Percentiles rank a stretch among this genome's conserved stretches.
phyloP scores from a whole-genome alignment of 352 stramenopile genomes.

The Phytopythium boreale region DNA sequence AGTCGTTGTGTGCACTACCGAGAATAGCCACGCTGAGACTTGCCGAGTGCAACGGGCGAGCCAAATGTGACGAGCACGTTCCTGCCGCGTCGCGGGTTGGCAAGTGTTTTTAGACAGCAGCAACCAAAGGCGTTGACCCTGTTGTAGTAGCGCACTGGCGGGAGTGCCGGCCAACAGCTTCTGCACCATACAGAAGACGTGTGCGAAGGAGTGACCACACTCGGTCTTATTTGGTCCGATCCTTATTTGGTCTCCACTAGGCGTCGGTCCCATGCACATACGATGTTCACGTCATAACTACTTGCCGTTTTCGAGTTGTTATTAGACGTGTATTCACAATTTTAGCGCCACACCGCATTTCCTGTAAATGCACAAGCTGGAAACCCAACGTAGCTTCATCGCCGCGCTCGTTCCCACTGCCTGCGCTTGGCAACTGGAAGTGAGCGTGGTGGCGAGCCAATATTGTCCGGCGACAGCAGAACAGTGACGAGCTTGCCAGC shows the following conservation, averaged over 20 bases:
- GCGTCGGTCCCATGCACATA: not conserved
- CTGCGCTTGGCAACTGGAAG: not conserved
- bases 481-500: not conserved
- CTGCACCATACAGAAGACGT: no score
- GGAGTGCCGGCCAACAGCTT: no score
- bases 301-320: not conserved
- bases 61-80: constrained; percentile 4
- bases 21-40: not conserved
- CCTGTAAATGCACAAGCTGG: not conserved
- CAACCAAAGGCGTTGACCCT: no score
- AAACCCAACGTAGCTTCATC: not conserved
- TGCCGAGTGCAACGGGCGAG: not conserved
- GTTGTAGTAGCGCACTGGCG: no score
- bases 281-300: no score
- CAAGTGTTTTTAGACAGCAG: not conserved
- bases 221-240: no score
- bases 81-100: constrained; percentile 1
- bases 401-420: not conserved
- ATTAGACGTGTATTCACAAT: constrained; percentile 2
- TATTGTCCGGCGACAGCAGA: no score
- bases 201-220: no score
- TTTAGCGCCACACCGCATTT: not conserved
- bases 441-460: no score
- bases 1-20: not conserved
- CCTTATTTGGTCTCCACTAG: not conserved